Evolutionary conservation across 495 filamentous ascomycete genomes (phyloP).

Genomic region (Acidomyces sp.): DNA sequence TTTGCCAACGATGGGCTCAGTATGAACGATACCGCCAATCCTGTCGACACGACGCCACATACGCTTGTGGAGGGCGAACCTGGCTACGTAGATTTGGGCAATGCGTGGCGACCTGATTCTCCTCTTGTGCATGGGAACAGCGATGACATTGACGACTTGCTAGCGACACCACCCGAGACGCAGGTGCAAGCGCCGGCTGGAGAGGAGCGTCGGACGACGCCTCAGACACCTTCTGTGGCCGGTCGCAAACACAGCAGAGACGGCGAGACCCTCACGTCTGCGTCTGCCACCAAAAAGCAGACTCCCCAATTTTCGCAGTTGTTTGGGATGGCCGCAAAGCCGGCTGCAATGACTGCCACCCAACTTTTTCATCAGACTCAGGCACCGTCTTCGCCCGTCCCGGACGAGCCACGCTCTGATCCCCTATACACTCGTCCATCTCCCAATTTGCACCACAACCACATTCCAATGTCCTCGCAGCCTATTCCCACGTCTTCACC

Average conservation of each 20-base stretch:
- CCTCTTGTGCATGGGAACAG: conserved; percentile 4
- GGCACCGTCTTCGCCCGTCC: conserved; percentile 28
- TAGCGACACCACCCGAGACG: conserved; percentile 12
- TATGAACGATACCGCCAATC: too few species aligned
- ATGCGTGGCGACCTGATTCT: conserved; percentile 4
- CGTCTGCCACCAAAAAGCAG: conserved; percentile 16
- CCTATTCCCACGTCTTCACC: conserved; percentile 24
- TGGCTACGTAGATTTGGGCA: conserved; percentile 19
- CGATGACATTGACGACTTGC: conserved; percentile 13
- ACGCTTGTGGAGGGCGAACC: conserved; percentile 18
- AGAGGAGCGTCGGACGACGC: conserved; percentile 11
- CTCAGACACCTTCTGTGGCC: conserved; percentile 26
- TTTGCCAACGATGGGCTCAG: too few species aligned
- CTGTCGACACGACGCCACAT: conserved; percentile 8
- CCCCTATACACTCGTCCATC: conserved; percentile 31
- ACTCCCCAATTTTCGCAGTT: conserved; percentile 27
- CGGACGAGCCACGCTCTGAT: conserved; percentile 25
- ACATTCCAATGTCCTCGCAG: conserved; percentile 23
- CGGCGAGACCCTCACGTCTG: conserved; percentile 27
- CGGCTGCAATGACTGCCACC: conserved; percentile 24
- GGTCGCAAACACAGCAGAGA: conserved; percentile 26
- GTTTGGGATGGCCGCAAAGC: conserved; percentile 14
- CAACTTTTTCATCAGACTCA: conserved; percentile 33
- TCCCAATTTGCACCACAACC: conserved; percentile 25
- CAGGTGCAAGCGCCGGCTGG: conserved; percentile 2